Evolutionary conservation across 164 flowering plant genomes (phyloP), one percentile per base, ranked within the genome.

Genomic region (Annona cherimola): DNA sequence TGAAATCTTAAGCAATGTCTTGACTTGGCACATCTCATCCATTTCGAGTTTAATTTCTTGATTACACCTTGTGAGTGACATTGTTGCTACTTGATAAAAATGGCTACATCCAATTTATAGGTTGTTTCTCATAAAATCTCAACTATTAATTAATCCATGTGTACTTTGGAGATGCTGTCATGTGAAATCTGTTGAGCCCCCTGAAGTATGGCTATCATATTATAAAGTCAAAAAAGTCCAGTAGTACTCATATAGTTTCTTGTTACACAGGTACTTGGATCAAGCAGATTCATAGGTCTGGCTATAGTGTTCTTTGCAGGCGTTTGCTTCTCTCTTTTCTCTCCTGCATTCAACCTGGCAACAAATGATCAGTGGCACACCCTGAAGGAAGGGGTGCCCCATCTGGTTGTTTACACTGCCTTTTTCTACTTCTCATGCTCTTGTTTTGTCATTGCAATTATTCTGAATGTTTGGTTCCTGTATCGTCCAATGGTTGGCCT

Each of bases 321-420:
- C 3, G 5, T 79, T 63, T 87, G 92, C 79, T 87, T 90, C 83
- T 88, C 97, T 2, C 84, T 91, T 42, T 91, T 91, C 78, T 87
- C 97, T 0, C 97, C 95, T 2, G 89, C 91, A 74, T 84, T 90
- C 78, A 90, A 91, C 77, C 74, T 91, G 68, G 95, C 97, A 11
- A 88, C 93, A 4, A 91, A 91, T 76, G 95, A 91, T 74, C 97
- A 91, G 68, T 90, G 93, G 90, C 76, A 85, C 77, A 78, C 85
- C 4, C 62, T 89, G 79, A 77, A 83, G 72, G 65, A 79, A 54
- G 93, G 91, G 75, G 93, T 91, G 70, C 86, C 92, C 62, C 89
- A 87, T 57, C 73, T 91, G 80, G 79, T 77, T 3, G 90, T 90
- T 44, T 90, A 90, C 76, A 90, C 97, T 3, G 93, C 94, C 26